Evolutionary conservation across 140 eudicot genomes (phyloP), one percentile per base, ranked within the genome.

Genomic region (Anethum foeniculum): DNA sequence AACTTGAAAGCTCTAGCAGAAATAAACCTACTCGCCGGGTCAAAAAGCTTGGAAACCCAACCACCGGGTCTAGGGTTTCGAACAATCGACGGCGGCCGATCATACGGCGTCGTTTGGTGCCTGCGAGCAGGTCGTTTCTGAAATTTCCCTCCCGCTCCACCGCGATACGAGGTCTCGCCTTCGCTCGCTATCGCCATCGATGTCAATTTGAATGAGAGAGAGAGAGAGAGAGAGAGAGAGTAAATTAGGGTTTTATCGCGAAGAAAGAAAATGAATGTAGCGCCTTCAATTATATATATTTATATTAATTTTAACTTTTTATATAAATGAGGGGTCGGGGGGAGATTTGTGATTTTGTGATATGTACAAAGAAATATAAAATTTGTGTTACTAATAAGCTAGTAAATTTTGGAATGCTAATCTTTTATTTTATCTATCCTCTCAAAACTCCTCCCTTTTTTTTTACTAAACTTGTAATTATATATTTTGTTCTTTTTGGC

Each of bases 21-120:
- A 14, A 92, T 72, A 48, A 94, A 91, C 77, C 88, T 86, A n/a
- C 93, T 86, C 28, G 97, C 97, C 13, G 98, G 98, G 85, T 93
- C 93, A n/a, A 90, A 91, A 12, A 93, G 88, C 83, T 90, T 93
- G 44, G 92, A 75, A 30, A 94, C 67, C 89, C 89, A 89, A 30
- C 75, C 64, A 79, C 84, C 72, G 64, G 75, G 67, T 80, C 82
- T 87, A 41, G 88, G 87, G 85, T 82, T 86, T 30, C 97, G 86
- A 67, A 89, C 68, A 11, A 94, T 90, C 14, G 90, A 83, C 30
- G 88, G 81, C n/a, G 99, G 97, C 19, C 99, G 94, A 81, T 93
- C 99, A 83, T 95, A 95, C 81, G 99, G 99, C 81, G 97, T 95
- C 80, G 92, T 41, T 47, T 77, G 90, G 77, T 82, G 47, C 73